Conservation (phyloP, 345 rosid species). For the Fremontodendron californicum region DNA sequence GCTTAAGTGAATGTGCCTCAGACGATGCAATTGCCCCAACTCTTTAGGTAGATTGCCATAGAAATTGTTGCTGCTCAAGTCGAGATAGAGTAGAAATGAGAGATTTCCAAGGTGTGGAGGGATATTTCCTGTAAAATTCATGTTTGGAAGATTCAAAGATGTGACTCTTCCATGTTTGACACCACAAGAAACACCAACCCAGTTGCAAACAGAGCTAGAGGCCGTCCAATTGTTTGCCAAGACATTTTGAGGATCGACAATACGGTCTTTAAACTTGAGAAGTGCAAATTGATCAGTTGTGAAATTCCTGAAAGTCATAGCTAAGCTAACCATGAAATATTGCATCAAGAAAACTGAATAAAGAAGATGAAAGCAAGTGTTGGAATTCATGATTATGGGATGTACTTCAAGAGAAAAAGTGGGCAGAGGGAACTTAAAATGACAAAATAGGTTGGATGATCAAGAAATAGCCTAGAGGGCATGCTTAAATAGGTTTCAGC, state of each 20-base stretch:
- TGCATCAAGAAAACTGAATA: no score
- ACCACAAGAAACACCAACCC: conserved; percentile 22
- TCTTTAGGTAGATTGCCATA: conserved; percentile 13
- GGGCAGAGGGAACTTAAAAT: no score
- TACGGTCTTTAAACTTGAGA: conserved; percentile 16
- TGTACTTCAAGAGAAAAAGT: no score
- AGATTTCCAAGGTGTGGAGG: conserved; percentile 28
- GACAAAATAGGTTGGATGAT: no score
- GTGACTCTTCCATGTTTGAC: conserved; percentile 12
- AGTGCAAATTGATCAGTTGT: conserved; percentile 16
- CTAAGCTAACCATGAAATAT: not conserved
- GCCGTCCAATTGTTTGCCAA: conserved; percentile 10
- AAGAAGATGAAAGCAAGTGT: no score
- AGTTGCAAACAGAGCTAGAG: conserved; percentile 12
- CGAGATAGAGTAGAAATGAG: not conserved
- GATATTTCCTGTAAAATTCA: conserved; percentile 16
- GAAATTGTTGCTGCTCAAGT: conserved; percentile 15
- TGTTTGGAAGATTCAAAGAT: conserved; percentile 9
- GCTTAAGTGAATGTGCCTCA: not conserved
- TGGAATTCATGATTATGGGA: no score
- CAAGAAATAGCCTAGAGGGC: no score
- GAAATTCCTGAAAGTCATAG: not conserved
- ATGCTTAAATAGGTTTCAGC: no score
- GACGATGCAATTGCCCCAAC: not conserved
- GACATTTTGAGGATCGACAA: conserved; percentile 12